Conservation (phyloP, 1,139 yeast genomes). For the Lodderomyces parapsilosis region DNA sequence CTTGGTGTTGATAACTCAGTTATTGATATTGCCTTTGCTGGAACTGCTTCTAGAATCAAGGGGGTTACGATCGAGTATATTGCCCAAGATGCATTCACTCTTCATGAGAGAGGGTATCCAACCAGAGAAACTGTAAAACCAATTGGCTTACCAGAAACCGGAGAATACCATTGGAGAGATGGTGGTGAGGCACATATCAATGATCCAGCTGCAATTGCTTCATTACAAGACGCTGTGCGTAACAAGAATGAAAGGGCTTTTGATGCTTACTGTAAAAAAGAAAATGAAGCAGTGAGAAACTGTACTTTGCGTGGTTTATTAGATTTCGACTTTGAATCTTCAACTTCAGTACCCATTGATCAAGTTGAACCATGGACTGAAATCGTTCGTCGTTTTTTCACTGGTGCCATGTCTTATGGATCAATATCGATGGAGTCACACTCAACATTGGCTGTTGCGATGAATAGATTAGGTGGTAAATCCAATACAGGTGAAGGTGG, state of each 20-base stretch:
- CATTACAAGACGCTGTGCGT: slow-evolving; percentile 94
- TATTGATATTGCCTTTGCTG: slow-evolving; percentile 92
- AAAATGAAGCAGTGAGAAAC: slow-evolving; percentile 85
- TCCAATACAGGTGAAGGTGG: slow-evolving; percentile 99
- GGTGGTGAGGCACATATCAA: slow-evolving; percentile 96
- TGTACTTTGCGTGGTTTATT: slow-evolving; percentile 93
- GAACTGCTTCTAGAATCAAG: slow-evolving; percentile 94
- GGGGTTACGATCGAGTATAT: slow-evolving; percentile 95
- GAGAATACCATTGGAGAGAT: slow-evolving; percentile 98
- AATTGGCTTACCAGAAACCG: slow-evolving; percentile 83
- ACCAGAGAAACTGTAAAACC: slow-evolving; percentile 70
- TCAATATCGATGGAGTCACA: slow-evolving; percentile 98
- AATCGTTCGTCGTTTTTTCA: slow-evolving; percentile 92
- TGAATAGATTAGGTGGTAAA: slow-evolving; percentile 97
- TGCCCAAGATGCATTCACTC: slow-evolving; percentile 92
- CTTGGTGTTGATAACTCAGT: slow-evolving; percentile 94
- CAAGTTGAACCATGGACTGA: slow-evolving; percentile 99
- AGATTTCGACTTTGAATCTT: slow-evolving; percentile 76
- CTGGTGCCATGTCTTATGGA: slow-evolving; percentile 99
- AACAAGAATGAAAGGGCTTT: slow-evolving; percentile 93
- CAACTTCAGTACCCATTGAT: slow-evolving; percentile 83
- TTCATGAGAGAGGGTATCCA: slow-evolving; percentile 93
- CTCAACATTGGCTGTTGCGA: slow-evolving; percentile 95
- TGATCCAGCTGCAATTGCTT: slow-evolving; percentile 93
- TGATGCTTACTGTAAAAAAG: slow-evolving; percentile 85